Base-by-base conservation (phyloP, 306 rosid species). In the Heteromeles arbutifolia region DNA sequence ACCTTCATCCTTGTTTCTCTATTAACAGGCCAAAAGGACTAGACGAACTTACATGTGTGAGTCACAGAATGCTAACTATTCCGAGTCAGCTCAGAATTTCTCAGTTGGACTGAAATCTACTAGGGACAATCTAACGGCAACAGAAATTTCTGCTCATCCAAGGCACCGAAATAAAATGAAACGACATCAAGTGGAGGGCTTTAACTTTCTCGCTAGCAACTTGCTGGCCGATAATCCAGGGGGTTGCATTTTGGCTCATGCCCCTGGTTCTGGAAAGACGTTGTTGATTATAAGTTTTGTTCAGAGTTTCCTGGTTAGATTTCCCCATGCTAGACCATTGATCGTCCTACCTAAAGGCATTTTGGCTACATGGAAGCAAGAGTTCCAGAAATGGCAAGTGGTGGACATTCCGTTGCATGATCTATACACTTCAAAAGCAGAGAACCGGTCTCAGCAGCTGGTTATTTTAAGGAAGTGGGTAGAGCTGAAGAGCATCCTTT, bases 201-300 rank as follows among this genome's bases (percentile, higher is more conserved):
- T 94, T 82, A 87, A 94, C 68, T 94, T 94, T 84, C 97, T 94
- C 7, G 69, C 81, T 3, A 86, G 95, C 81, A 94, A 94, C 80
- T 86, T 94, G 74, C 87, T 75, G 25, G 80, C 82, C 44, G 95
- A 91, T 44, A 65, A 86, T 75, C 98, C 97, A 25, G 95, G 97
- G n/a, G 98, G 98, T 52, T 94, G 98, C 83, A 92, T 94, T 75
- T 81, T 94, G 79, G 98, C 97, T 28, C 97, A 94, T 72, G 98
- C 98, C 58, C 98, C 98, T 8, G 98, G 97, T 57, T 92, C 98
- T 41, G 98, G 98, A 45, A 94, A 94, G 75, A 94, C 97, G 3
- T 94, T 94, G 67, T 88, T 94, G 97, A 88, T 92, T 41, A 94
- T 94, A 79, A 94, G 98, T 85, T 94, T 94, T 80, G 81, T 94